Evolutionary conservation across 148 eudicot genomes (phyloP), one percentile per base, ranked within the genome.

Genomic region (Rhododendron vialii): DNA sequence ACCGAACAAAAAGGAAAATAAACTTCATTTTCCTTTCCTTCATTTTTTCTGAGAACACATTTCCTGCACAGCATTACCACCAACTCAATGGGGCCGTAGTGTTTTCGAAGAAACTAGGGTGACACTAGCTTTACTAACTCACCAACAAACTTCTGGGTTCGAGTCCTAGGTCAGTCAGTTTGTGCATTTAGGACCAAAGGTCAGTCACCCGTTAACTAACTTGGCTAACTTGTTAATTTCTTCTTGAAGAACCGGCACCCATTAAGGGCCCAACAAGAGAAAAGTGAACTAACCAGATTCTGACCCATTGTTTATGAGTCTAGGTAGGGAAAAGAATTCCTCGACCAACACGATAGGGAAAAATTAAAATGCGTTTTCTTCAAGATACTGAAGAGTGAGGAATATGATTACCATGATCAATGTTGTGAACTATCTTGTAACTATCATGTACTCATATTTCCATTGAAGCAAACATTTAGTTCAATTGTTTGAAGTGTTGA

Each of bases 401-500:
- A 78, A 78, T 14, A 78, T 35, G 55, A 78, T 78, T 10, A 78
- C 53, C 55, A 8, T 78, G 53, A 78, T 78, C 81, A 22, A 43
- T 78, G 45, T 20, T 22, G 51, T 45, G 43, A 24, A 77, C 81
- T 45, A 45, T n/a, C 15, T 78, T 78, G 15, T 11, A 24, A 45
- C 7, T 24, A 4, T n/a, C 53, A 3, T 78, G 33, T 38, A 78
- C 5, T 43, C 47, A 38, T 36, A 38, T 45, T 78, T 69, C 17
- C n/a, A 45, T 41, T 24, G 18, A 59, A 24, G 15, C 24, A 12
- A 57, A 28, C 26, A 59, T 38, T 14, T 3, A 20, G 4, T 13
- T 63, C 45, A 20, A 41, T 82, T 82, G 43, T 41, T 48, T 71
- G 79, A 69, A 26, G 69, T 74, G 81, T 75, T 74, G 69, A 84